Percentiles rank a stretch among this genome's conserved stretches.
Evolutionary conservation across 2,329 filamentous ascomycete species (phyloP).

Genomic region (Aspergillus quadricinctus): DNA sequence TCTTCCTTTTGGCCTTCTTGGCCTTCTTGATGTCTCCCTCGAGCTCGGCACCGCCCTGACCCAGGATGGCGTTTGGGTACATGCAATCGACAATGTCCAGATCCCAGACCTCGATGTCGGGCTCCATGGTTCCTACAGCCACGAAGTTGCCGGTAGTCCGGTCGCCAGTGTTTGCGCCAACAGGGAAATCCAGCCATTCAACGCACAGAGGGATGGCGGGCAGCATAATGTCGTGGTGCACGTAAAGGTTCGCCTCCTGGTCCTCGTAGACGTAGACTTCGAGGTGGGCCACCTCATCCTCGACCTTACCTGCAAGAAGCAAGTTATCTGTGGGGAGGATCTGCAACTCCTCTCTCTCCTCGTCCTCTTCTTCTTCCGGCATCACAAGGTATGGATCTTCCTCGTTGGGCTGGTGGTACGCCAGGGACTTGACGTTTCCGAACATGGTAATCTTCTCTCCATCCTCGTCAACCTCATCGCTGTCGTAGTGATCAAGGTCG

Average conservation of each 20-base stretch:
- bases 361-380: conserved; percentile 72
- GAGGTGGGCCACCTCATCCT: conserved; percentile 93
- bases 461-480: conserved; percentile 65
- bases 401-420: conserved; percentile 90
- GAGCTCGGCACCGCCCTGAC: conserved; percentile 57
- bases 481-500: conserved; percentile 92
- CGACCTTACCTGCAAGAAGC: conserved; percentile 84
- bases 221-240: conserved; percentile 99
- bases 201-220: conserved; percentile 92
- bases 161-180: conserved; percentile 64
- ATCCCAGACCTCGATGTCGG: conserved; percentile 98
- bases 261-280: conserved; percentile 99
- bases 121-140: conserved; percentile 93
- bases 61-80: conserved; percentile 95
- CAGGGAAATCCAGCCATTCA: conserved; percentile 93
- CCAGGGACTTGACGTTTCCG: conserved; percentile 86
- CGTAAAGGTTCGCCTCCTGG: conserved; percentile 90
- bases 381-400: conserved; percentile 97
- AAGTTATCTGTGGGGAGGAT: conserved; percentile 91
- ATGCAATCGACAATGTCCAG: conserved; percentile 94
- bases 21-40: conserved; percentile 54
- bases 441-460: conserved; percentile 82
- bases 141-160: conserved; percentile 81
- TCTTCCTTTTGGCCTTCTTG: conserved; percentile 90
- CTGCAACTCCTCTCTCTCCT: conserved; percentile 90